A percentile compares a stretch with the other conserved stretches of the same genome.
phyloP scores from a whole-genome alignment of 1,284 basidiomycete genomes.

The Cryptococcus sp. region DNA sequence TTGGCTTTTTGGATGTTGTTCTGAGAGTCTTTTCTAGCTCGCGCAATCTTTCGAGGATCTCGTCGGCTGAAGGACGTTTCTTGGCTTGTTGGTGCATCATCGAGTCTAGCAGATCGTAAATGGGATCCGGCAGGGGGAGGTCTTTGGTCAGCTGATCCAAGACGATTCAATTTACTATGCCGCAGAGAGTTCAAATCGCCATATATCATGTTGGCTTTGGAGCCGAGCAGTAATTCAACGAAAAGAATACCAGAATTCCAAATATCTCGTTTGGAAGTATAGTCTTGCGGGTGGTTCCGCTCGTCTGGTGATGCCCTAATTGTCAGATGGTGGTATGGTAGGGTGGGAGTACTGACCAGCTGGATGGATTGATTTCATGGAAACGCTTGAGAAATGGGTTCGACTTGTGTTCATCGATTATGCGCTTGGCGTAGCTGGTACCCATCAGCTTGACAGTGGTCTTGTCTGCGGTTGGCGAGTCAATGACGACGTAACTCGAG shows the following conservation, averaged over 20 bases:
- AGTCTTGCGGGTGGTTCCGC: slow-evolving; percentile 41
- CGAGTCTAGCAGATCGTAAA: neutral
- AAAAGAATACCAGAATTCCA: slow-evolving; percentile 46
- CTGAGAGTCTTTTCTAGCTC: slow-evolving; percentile 5
- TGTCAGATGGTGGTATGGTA: neutral
- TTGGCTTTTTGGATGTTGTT: slow-evolving; percentile 2
- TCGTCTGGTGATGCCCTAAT: slow-evolving; percentile 44
- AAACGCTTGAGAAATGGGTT: slow-evolving; percentile 41
- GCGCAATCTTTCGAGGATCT: slow-evolving; percentile 29
- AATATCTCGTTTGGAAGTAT: slow-evolving; percentile 43
- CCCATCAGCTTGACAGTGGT: slow-evolving; percentile 38
- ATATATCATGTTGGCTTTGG: slow-evolving; percentile 31
- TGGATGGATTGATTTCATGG: slow-evolving; percentile 33
- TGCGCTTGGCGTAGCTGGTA: slow-evolving; percentile 38
- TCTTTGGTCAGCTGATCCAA: neutral
- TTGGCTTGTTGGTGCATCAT: slow-evolving; percentile 10
- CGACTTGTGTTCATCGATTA: slow-evolving; percentile 46
- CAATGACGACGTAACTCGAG: slow-evolving; percentile 33
- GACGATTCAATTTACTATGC: slow-evolving; percentile 23
- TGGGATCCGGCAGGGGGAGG: neutral
- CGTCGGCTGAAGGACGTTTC: slow-evolving; percentile 42
- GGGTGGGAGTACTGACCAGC: slow-evolving; percentile 19
- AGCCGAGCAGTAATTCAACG: slow-evolving; percentile 42
- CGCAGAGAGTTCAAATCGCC: slow-evolving; percentile 37
- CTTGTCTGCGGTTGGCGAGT: slow-evolving; percentile 18